phyloP scores from a whole-genome alignment of 2,329 filamentous ascomycete species.

The Venturia asperata region DNA sequence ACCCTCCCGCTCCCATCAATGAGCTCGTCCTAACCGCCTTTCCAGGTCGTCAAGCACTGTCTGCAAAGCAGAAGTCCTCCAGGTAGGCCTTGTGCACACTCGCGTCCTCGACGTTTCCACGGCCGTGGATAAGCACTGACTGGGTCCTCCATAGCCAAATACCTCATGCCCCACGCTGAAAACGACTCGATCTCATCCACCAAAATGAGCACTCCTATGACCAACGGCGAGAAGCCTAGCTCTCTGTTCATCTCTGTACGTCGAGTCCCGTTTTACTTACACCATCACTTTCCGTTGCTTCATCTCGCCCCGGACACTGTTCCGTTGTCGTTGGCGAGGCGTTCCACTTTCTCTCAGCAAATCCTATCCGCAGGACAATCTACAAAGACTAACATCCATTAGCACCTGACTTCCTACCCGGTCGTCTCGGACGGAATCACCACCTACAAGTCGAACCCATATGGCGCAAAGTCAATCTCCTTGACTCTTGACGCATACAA shows the following conservation, averaged over 20 bases:
- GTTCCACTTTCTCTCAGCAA: not conserved
- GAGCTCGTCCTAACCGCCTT: not conserved
- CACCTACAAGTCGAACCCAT: conserved; percentile 72
- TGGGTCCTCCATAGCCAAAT: not conserved
- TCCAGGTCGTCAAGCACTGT: not conserved
- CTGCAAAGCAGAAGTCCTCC: not conserved
- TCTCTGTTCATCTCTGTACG: conserved; percentile 36
- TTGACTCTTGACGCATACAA: conserved; percentile 68
- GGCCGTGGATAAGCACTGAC: not conserved
- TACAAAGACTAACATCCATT: conserved; percentile 14
- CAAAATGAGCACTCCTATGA: conserved; percentile 25
- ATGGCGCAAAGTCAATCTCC: conserved; percentile 75
- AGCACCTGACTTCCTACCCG: conserved; percentile 84
- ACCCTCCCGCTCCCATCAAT: not conserved
- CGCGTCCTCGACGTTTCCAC: not conserved
- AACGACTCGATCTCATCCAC: not conserved
- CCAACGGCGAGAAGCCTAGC: conserved; percentile 35
- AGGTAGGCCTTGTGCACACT: not conserved
- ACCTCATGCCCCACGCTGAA: conserved; percentile 19
- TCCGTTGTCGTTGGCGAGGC: not conserved
- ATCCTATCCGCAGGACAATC: not conserved
- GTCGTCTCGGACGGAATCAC: conserved; percentile 71
- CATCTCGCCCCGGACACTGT: not conserved
- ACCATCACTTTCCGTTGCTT: conserved; percentile 7
- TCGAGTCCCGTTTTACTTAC: conserved; percentile 18